Base-by-base conservation (phyloP, 2,329 filamentous ascomycete genomes). In the Ascochyta fabae region DNA sequence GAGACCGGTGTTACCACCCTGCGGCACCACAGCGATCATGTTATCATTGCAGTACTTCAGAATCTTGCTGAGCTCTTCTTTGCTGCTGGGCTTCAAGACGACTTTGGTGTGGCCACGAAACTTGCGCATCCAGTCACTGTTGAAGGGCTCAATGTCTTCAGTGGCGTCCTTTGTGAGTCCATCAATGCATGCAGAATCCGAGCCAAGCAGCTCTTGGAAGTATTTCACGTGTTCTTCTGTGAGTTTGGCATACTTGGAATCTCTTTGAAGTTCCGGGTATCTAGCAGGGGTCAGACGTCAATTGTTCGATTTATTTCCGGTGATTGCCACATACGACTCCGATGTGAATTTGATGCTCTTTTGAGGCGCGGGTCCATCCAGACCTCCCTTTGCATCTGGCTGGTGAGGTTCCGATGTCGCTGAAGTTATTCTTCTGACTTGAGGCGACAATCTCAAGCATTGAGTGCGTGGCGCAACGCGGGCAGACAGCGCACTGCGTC, bases 71-170 rank as follows among this genome's bases (percentile, higher is more conserved):
- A 98, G 91, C 77, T 99, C 89, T 68, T 94, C 88, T 0, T 91
- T 94, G 15, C 86, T 89, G 47, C 84, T 85, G 10, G 95, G 95
- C 78, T 92, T 96, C 60, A 99, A 80, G 4, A 98, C 92, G 24
- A 99, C 81, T 70, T 88, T 87, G 58, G 91, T 87, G 77, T 97
- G 92, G 27, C 95, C 96, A 58, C 91, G 88, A 80, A 96, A 99
- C 79, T 99, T 99, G 77, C 91, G 88, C 93, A 99, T 97, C 95
- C 96, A 99, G 79, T 99, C 95, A 73, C 88, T 87, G 78, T 99
- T 99, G 83, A 92, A 99, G 7, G 90, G 85, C 73, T 95, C 91
- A 62, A 98, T 83, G 72, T 98, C 95, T 67, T 91, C 90, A 2
- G 83, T 79, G 13, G 87, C 87, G 75, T 93, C 86, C 64, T 86